These are phyloP conservation scores for Cnidoscolus chayamansa DNA, from an alignment of 441 rosid species.

Conservation along the genomic window DNA sequence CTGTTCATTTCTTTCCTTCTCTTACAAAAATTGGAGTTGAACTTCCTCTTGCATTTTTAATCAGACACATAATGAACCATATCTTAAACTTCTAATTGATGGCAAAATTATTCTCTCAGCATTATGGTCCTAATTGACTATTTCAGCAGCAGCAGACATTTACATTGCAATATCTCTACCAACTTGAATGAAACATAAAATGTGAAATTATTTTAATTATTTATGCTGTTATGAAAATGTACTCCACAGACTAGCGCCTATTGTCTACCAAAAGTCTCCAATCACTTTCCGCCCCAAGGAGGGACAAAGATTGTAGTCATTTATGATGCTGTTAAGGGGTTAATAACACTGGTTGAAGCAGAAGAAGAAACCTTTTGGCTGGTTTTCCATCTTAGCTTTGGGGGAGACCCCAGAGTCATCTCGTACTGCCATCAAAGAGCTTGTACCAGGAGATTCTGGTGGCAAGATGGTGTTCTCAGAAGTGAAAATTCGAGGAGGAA, in stretches of 20 bases:
- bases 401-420: constrained; percentile 42
- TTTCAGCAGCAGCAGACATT: constrained; percentile 1
- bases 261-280: neutral
- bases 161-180: neutral
- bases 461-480: constrained; percentile 60
- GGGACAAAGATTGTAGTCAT: neutral
- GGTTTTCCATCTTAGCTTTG: constrained; percentile 32
- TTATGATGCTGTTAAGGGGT: constrained; percentile 13
- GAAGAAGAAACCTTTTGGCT: constrained; percentile 51
- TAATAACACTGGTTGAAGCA: constrained; percentile 64
- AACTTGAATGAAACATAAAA: too few species aligned
- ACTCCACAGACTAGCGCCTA: neutral
- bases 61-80: neutral
- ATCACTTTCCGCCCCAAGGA: neutral
- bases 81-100: too few species aligned
- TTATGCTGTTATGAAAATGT: constrained; percentile 1
- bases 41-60: neutral
- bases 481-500: constrained; percentile 47
- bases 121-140: neutral
- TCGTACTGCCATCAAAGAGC: constrained; percentile 62
- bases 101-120: neutral
- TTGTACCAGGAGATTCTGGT: constrained; percentile 82
- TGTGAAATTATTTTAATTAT: neutral
- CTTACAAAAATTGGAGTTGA: neutral
- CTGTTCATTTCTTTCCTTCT: neutral